Percentiles rank a stretch among this genome's conserved stretches.
phyloP scores from a whole-genome alignment of 2,329 filamentous ascomycete species.

The Penicillium sp. region DNA sequence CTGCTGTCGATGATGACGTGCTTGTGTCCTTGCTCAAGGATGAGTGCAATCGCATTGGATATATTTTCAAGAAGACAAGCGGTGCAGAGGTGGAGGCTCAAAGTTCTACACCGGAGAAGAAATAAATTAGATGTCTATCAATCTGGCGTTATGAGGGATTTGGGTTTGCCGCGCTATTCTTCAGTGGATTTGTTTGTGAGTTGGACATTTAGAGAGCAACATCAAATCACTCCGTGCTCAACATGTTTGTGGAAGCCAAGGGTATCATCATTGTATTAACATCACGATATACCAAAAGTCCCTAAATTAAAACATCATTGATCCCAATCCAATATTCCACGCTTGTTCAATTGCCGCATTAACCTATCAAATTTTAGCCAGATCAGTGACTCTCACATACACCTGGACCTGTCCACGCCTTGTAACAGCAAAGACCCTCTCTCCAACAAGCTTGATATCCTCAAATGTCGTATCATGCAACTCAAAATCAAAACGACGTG shows the following conservation, averaged over 20 bases:
- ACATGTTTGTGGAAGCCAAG: neutral
- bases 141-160: neutral
- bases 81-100: constrained; percentile 24
- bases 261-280: neutral
- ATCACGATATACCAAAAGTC: neutral
- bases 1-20: constrained; percentile 37
- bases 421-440: neutral
- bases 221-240: neutral
- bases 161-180: neutral
- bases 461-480: neutral
- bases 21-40: constrained; percentile 42
- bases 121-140: neutral
- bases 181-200: neutral
- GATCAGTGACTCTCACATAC: neutral
- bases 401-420: neutral
- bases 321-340: neutral
- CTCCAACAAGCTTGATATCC: neutral
- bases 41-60: constrained; percentile 44
- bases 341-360: neutral
- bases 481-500: neutral
- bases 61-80: constrained; percentile 45
- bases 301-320: neutral
- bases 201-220: neutral
- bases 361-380: neutral
- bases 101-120: neutral